A percentile compares a stretch with the other conserved stretches of the same genome.
These are phyloP conservation scores for Aspergillus puulaauensis DNA, from an alignment of 2,329 filamentous ascomycete species.

Conservation along the genomic window DNA sequence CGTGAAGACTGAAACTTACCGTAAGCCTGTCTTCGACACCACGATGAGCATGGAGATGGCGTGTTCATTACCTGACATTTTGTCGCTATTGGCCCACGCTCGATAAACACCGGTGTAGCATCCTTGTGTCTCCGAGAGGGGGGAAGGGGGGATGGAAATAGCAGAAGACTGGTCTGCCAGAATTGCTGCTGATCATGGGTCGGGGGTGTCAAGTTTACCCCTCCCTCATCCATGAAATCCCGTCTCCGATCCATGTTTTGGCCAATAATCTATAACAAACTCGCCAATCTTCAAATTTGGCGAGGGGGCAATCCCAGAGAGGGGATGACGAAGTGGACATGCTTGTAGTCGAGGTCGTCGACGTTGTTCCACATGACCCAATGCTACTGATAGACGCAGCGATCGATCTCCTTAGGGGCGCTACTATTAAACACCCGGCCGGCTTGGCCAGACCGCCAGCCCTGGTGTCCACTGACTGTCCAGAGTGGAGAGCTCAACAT, in stretches of 20 bases:
- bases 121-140: slow-evolving; percentile 9
- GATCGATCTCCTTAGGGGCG: slow-evolving; percentile 13
- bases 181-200: slow-evolving; percentile 1
- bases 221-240: slow-evolving; percentile 2
- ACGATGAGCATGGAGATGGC: background rate
- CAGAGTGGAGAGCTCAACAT: slow-evolving; percentile 11
- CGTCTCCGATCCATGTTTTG: background rate
- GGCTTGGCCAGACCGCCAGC: slow-evolving; percentile 20
- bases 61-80: slow-evolving; percentile 8
- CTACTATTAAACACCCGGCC: slow-evolving; percentile 17
- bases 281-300: background rate
- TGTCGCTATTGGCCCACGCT: slow-evolving; percentile 13
- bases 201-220: slow-evolving; percentile 6
- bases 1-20: background rate
- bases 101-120: background rate
- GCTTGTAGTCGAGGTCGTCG: background rate
- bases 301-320: background rate
- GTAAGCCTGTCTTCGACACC: background rate
- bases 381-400: slow-evolving; percentile 3
- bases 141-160: slow-evolving; percentile 1
- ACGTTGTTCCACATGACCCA: background rate
- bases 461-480: slow-evolving; percentile 8
- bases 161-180: background rate
- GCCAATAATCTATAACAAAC: background rate
- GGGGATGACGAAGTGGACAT: background rate